Evolutionary conservation across 1,139 yeast genomes (phyloP), one percentile per base, ranked within the genome.

Genomic region (Komagataea norvegica): DNA sequence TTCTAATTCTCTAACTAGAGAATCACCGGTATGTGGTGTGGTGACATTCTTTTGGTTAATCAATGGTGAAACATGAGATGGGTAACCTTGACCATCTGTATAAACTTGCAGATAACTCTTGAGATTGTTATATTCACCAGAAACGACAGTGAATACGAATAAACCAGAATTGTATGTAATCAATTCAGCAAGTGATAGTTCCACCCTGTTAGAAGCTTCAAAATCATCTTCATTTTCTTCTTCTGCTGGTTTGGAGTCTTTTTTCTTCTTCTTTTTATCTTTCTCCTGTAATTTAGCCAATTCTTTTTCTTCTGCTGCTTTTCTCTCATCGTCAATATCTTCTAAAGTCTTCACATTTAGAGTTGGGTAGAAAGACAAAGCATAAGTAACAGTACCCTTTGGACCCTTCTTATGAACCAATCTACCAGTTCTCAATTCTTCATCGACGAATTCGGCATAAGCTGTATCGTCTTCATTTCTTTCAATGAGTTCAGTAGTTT

Each of bases 351-450:
- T 70, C 8, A 88, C 82, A 11, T 89, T 87, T 39, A 83, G 61
- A 14, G 81, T 64, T 19, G 98, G 97, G 61, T 77, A 87, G 67
- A 91, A 91, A 3, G 93, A 74, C 37, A 84, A 65, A 10, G 78
- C 70, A 59, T 85, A 91, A 11, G 77, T 71, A 25, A 91, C 68
- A 16, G 71, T 62, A 56, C 98, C 98, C 65, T 84, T 84, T 30
- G 94, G 78, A 14, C 91, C 88, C 56, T 79, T 83, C 50, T 72
- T 77, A 53, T 78, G 77, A 31, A 81, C 74, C 48, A 91, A 68
- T 48, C 74, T 73, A 35, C 80, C 78, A 8, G 69, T 70, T 51
- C 81, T 72, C 47, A 72, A 64, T 40, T 77, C 74, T 10, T 70
- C 64, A 46, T 79, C 82, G 32, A 73, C 64, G 45, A 73, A 67